phyloP scores from a whole-genome alignment of 2,329 filamentous ascomycete genomes.

The Arthrobotrys conoides region DNA sequence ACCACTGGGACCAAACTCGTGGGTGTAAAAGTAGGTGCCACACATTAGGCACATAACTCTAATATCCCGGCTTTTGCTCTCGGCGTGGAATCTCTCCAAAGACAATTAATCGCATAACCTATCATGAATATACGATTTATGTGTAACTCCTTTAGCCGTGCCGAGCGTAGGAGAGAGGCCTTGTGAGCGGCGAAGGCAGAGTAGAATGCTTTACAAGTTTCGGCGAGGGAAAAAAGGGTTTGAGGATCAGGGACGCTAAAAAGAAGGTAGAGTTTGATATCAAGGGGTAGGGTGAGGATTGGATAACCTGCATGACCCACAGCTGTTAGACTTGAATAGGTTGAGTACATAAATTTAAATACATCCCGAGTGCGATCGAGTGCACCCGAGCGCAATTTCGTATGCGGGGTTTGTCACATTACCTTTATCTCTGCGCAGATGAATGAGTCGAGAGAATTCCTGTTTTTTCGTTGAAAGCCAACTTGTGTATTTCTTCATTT shows the following conservation, averaged over 20 bases:
- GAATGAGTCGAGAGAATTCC: not conserved
- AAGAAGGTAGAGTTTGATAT: conserved; percentile 24
- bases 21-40: not conserved
- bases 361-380: not conserved
- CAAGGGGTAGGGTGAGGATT: conserved; percentile 21
- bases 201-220: conserved; percentile 26
- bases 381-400: not conserved
- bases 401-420: not conserved
- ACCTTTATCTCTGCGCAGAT: not conserved
- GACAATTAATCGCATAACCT: conserved; percentile 1
- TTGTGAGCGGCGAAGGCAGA: not conserved
- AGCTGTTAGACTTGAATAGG: not conserved
- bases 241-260: not conserved
- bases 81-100: not conserved
- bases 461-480: not conserved
- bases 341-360: too few relatives aligned
- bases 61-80: not conserved
- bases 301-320: not conserved
- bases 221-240: conserved; percentile 5
- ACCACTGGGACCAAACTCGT: not conserved
- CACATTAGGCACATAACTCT: not conserved
- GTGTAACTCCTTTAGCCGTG: not conserved
- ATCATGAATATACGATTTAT: conserved; percentile 4
- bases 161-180: not conserved
- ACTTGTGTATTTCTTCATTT: not conserved